phyloP scores from a whole-genome alignment of 371 early-diverging fungal genomes.

The Mortierella polycephala region DNA sequence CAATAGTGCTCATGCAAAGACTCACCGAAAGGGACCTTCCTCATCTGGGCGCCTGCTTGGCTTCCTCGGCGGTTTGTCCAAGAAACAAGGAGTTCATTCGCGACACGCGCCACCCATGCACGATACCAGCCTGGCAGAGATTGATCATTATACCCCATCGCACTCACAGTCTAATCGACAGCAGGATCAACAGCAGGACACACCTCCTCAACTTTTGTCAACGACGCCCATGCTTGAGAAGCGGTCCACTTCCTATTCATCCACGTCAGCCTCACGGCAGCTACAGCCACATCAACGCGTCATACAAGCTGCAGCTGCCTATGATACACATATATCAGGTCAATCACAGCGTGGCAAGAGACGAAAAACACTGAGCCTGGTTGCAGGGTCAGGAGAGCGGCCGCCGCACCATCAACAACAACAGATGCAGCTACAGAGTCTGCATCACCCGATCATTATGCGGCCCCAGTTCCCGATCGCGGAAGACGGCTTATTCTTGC shows the following conservation, averaged over 20 bases:
- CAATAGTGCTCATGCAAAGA: conserved; percentile 15
- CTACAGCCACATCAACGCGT: conserved; percentile 1
- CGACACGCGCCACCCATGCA: not conserved
- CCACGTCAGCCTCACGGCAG: conserved; percentile 9
- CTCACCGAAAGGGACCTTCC: conserved; percentile 32
- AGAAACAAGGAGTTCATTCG: conserved; percentile 23
- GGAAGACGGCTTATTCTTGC: not conserved
- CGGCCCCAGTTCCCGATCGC: conserved; percentile 43
- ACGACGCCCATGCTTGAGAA: conserved; percentile 13
- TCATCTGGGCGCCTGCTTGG: conserved; percentile 42
- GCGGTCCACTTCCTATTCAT: conserved; percentile 1
- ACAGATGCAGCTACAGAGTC: conserved; percentile 30
- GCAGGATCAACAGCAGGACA: not conserved
- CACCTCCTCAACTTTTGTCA: conserved; percentile 4
- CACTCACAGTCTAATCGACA: not conserved
- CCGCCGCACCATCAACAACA: conserved; percentile 19
- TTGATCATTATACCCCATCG: conserved; percentile 5
- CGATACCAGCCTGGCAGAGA: conserved; percentile 22
- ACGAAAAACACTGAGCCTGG: conserved; percentile 64
- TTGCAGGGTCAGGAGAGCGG: conserved; percentile 53
- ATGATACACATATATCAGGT: conserved; percentile 24
- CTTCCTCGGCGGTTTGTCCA: conserved; percentile 39
- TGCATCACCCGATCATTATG: conserved; percentile 20
- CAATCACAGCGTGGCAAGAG: conserved; percentile 60
- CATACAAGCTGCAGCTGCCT: not conserved